phyloP scores from a whole-genome alignment of 2,329 filamentous ascomycete genomes.

The Fusarium hostae region DNA sequence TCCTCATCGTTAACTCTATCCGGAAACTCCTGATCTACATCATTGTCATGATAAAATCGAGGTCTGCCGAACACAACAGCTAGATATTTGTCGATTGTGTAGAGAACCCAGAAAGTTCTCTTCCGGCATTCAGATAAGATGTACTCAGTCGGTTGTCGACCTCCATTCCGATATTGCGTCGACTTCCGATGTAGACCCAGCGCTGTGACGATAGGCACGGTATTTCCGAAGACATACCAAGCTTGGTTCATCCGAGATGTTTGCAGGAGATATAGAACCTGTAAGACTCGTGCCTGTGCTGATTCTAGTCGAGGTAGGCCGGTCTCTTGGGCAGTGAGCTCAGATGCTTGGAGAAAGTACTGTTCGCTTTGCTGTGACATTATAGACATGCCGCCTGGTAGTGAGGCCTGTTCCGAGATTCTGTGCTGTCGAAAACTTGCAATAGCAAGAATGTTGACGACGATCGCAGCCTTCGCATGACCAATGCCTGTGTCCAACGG shows the following conservation, averaged over 20 bases:
- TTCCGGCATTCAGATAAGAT: slow-evolving; percentile 63
- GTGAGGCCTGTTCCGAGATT: slow-evolving; percentile 5
- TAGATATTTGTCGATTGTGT: slow-evolving; percentile 71
- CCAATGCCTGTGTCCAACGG: slow-evolving; percentile 55
- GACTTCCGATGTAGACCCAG: slow-evolving; percentile 52
- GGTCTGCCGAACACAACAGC: slow-evolving; percentile 72
- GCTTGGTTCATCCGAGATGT: slow-evolving; percentile 70
- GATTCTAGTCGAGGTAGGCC: slow-evolving; percentile 65
- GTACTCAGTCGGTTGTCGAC: slow-evolving; percentile 49
- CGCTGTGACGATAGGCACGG: slow-evolving; percentile 62
- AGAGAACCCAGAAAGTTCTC: slow-evolving; percentile 70
- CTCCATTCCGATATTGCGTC: slow-evolving; percentile 31
- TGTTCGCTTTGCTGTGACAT: slow-evolving; percentile 48
- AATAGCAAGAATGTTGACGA: slow-evolving; percentile 61
- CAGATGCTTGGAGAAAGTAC: slow-evolving; percentile 53
- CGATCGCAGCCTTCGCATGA: slow-evolving; percentile 57
- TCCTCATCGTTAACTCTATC: slow-evolving; percentile 66
- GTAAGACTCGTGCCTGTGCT: slow-evolving; percentile 66
- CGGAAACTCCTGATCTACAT: slow-evolving; percentile 71
- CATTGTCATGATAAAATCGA: slow-evolving; percentile 69
- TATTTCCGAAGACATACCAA: slow-evolving; percentile 69
- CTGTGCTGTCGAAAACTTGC: slow-evolving; percentile 46
- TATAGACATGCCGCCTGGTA: not conserved
- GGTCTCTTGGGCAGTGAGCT: slow-evolving; percentile 59
- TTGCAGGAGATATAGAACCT: slow-evolving; percentile 67